Base-by-base conservation (phyloP, 2,329 filamentous ascomycete genomes). In the Aspergillus candidus region DNA sequence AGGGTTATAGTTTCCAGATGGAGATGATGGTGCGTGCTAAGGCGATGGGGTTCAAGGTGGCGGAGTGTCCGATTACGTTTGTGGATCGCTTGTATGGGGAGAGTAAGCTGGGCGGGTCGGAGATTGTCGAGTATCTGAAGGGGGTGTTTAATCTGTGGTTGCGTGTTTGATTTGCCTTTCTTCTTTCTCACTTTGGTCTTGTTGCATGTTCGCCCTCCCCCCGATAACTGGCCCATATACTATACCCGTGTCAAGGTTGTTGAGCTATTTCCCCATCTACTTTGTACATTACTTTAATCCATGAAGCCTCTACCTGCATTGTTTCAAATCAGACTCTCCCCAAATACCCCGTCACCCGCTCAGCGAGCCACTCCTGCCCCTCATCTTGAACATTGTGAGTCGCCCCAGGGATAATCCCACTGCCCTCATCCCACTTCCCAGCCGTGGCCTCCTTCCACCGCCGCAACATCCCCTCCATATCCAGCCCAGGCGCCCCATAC, bases 1-100 rank as follows among this genome's bases (percentile, higher is more conserved):
- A 97, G 73, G 93, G 93, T 3, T 98, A 97, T 68, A 91, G 86
- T 33, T 98, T 98, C 77, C 93, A 98, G 80, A 98, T 98, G 93
- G 91, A 96, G 77, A 86, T 98, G 82, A 97, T 96, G 84, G 91
- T 97, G 7, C 79, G 90, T 50, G 93, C 93, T 30, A 96, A 96
- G 80, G 87, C 86, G 12, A 90, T 96, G 87, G 91, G 93, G 1
- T 94, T 81, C 73, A 86, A 83, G 32, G 91, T 98, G 29, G 88
- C 87, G 12, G 93, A 98, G 76, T 91, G 95, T 49, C 93, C 93
- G 11, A 98, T 98, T 56, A 87, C 81, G 17, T 98, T 98, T 67
- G 93, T 97, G 33, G 94, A 98, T 68, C 82, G 93, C 45, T 70
- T 98, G 37, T 98, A 95, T 65, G 93, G 93, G 29, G 91, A 95